A percentile compares a stretch with the other conserved stretches of the same genome.
Conservation (phyloP, 2,329 filamentous ascomycete species). For the Colletotrichum coccodes region DNA sequence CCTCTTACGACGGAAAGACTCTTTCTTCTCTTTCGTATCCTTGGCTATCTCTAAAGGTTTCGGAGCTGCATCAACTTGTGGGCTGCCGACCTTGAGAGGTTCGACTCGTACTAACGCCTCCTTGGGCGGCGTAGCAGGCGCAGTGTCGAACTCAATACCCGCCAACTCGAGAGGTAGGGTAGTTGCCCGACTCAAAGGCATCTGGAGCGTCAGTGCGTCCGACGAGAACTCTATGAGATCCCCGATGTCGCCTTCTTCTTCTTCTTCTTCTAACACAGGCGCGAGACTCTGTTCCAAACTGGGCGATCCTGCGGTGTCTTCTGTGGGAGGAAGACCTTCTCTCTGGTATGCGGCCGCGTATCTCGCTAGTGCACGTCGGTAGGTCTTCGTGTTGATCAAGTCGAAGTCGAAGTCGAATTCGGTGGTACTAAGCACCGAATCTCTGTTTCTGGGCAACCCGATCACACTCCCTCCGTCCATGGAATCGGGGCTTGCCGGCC, state of each 20-base stretch:
- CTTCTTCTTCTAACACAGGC: not conserved
- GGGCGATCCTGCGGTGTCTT: not conserved
- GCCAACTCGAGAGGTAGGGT: slow-evolving; percentile 1
- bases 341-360: not conserved
- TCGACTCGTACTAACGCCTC: not conserved
- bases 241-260: not conserved
- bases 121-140: not conserved
- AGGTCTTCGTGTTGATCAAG: slow-evolving; percentile 26
- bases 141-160: not conserved
- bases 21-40: not conserved
- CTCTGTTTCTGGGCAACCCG: not conserved
- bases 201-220: not conserved
- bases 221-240: not conserved
- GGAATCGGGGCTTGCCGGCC: not conserved
- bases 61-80: not conserved
- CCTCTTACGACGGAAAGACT: not conserved
- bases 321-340: not conserved
- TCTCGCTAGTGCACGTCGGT: slow-evolving; percentile 18
- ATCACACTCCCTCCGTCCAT: not conserved
- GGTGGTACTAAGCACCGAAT: slow-evolving; percentile 28
- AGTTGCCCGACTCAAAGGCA: not conserved
- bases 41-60: not conserved
- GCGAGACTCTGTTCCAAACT: not conserved
- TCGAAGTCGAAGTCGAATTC: slow-evolving; percentile 30
- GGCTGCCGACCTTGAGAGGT: too few relatives aligned